Percentiles rank a stretch among this genome's conserved stretches.
These are phyloP conservation scores for Coniochaeta sp. DNA, from an alignment of 2,329 filamentous ascomycete genomes.

Conservation along the genomic window DNA sequence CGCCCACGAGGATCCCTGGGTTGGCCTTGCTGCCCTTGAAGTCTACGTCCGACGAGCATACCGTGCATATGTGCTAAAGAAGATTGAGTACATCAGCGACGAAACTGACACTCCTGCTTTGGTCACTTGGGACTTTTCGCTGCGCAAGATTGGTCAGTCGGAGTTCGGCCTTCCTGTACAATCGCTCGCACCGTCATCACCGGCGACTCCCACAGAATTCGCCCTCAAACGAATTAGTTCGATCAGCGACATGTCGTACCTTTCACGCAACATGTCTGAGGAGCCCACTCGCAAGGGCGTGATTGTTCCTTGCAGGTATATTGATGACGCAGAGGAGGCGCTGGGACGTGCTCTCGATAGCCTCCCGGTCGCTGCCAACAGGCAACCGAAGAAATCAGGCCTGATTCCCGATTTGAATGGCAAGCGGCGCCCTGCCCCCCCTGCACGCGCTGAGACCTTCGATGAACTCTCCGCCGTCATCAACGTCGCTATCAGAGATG, in stretches of 20 bases:
- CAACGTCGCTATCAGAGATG: slow-evolving; percentile 86
- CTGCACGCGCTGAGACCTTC: slow-evolving; percentile 45
- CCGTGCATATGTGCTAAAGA: slow-evolving; percentile 87
- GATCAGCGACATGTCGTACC: slow-evolving; percentile 93
- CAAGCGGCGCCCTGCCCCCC: slow-evolving; percentile 55
- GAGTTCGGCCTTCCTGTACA: slow-evolving; percentile 79
- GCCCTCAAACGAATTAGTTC: slow-evolving; percentile 80
- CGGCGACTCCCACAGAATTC: slow-evolving; percentile 63
- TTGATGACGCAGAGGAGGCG: slow-evolving; percentile 89
- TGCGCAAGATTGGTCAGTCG: slow-evolving; percentile 85
- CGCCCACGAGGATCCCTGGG: slow-evolving; percentile 87
- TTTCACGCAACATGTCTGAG: slow-evolving; percentile 62
- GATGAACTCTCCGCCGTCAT: slow-evolving; percentile 86
- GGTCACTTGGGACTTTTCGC: slow-evolving; percentile 90
- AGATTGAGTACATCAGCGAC: slow-evolving; percentile 78
- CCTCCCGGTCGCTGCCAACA: slow-evolving; percentile 50
- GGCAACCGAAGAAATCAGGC: slow-evolving; percentile 51
- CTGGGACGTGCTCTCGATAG: slow-evolving; percentile 77
- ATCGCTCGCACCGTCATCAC: slow-evolving; percentile 75
- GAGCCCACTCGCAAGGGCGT: slow-evolving; percentile 88
- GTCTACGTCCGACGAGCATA: slow-evolving; percentile 96
- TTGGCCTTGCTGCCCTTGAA: slow-evolving; percentile 85
- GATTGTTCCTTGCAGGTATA: slow-evolving; percentile 84
- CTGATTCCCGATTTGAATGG: slow-evolving; percentile 66
- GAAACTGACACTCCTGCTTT: slow-evolving; percentile 63